Conservation (phyloP, 139 green algal species). For the Chlamydomonas urium region DNA sequence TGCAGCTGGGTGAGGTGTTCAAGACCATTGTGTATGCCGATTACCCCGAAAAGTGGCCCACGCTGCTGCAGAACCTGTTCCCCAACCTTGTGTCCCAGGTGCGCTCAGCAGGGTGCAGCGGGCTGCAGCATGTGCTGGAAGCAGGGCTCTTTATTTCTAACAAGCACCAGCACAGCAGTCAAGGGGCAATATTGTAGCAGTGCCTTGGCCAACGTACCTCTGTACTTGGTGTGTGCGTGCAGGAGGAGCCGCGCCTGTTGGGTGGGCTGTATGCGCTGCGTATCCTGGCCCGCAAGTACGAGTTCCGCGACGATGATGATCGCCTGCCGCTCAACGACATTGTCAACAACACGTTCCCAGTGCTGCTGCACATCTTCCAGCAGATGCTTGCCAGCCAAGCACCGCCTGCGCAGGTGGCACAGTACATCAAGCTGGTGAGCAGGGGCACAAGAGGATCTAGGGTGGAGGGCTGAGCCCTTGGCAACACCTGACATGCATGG, state of each 20-base stretch:
- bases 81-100: slow-evolving; percentile 38
- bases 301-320: slow-evolving; percentile 85
- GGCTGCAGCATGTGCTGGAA: background rate
- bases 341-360: slow-evolving; percentile 67
- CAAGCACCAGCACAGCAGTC: background rate
- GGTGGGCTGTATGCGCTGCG: slow-evolving; percentile 78
- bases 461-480: no score
- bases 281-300: slow-evolving; percentile 90
- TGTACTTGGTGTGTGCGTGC: slow-evolving; percentile 9
- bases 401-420: slow-evolving; percentile 22
- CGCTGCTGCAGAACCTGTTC: slow-evolving; percentile 57
- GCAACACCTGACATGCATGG: no score
- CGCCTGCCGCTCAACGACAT: slow-evolving; percentile 38
- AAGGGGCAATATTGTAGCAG: no score
- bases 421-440: slow-evolving; percentile 54
- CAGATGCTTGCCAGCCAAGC: slow-evolving; percentile 56
- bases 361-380: slow-evolving; percentile 46
- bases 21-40: slow-evolving; percentile 77
- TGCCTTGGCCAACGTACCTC: no score
- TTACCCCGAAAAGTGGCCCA: slow-evolving; percentile 84
- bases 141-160: no score
- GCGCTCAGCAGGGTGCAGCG: background rate
- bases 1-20: slow-evolving; percentile 82
- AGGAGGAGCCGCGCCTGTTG: slow-evolving; percentile 72
- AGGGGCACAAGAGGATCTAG: no score